Percentiles rank a stretch among this genome's conserved stretches.
Evolutionary conservation across 306 rosid species (phyloP).

Genomic region (Purshia tridentata): DNA sequence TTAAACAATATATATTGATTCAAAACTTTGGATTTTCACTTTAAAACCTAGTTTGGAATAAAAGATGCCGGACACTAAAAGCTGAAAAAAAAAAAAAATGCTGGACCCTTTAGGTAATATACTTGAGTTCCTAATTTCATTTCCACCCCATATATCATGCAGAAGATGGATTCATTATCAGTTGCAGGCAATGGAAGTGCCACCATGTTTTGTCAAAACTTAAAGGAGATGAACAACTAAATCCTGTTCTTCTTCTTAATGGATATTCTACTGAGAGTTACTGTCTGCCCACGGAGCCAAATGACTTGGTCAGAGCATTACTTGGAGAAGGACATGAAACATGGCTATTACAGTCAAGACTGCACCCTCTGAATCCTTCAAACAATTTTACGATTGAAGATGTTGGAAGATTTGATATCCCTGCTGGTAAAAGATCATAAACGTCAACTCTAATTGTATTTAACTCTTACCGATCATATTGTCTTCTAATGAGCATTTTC

Average conservation of each 20-base stretch:
- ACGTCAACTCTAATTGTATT: neutral
- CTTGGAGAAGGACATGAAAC: constrained; percentile 34
- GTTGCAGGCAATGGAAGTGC: constrained; percentile 31
- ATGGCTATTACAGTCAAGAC: constrained; percentile 36
- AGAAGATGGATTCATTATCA: constrained; percentile 34
- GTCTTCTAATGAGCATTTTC: neutral
- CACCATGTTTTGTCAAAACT: constrained; percentile 6
- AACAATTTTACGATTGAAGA: constrained; percentile 36
- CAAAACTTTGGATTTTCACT: neutral
- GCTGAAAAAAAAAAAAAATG: too few relatives aligned
- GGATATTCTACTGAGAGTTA: constrained; percentile 36
- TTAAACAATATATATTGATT: neutral
- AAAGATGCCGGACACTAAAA: neutral
- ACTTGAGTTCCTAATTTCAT: neutral
- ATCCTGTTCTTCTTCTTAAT: constrained; percentile 40
- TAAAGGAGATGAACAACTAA: constrained; percentile 13
- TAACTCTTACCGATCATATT: neutral
- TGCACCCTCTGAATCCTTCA: constrained; percentile 33
- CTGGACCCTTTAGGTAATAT: neutral
- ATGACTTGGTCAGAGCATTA: constrained; percentile 33
- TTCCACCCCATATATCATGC: constrained; percentile 10
- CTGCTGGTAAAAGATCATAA: constrained; percentile 30
- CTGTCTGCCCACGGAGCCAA: constrained; percentile 33
- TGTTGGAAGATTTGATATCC: constrained; percentile 39
- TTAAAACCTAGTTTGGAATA: neutral